Evolutionary conservation across 2,329 filamentous ascomycete genomes (phyloP), one percentile per base, ranked within the genome.

Genomic region (Aspergillus versicolor): DNA sequence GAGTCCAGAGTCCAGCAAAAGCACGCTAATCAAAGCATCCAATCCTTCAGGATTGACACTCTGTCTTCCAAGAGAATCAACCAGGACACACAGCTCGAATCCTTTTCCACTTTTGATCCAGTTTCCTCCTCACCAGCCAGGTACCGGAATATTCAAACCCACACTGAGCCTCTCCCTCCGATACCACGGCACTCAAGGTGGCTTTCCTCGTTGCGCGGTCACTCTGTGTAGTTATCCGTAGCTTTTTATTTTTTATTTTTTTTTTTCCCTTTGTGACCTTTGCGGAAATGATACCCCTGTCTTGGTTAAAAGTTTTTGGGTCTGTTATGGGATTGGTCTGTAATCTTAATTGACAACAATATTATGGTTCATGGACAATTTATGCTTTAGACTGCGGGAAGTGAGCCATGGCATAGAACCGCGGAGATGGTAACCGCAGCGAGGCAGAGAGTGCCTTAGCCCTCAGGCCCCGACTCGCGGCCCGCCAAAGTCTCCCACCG

Each of bases 51-150:
- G 2, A 51, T 56, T 32, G 47, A 56, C 43, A 56, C 44, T 12
- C 19, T 56, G 32, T 27, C 54, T 22, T 56, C 54, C 13, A 56
- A 52, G 21, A 56, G 41, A 24, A 8, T 52, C 9, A 56, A 52
- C 22, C 38, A 40, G 27, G 47, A 27, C 47, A 44, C 47, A 17
- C 41, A 46, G 8, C 19, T 53, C 4, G 51, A 46, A 22, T 53
- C 47, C 5, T 52, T 56, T 17, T 51, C 47, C 9, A 52, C 42
- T 15, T 52, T 56, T 5, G 43, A 40, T 24, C 47, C 41, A 19
- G 27, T 30, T 30, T 19, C 51, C 21, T 19, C 32, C 17, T 32
- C 47, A 13, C 48, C 47, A 1, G 43, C 24, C 9, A 38, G 42
- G 12, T 56, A 51, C 21, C 48, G 41, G 13, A 21, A 47, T 52